phyloP scores from a whole-genome alignment of 139 green algal genomes.

The Coelastrella sp. region DNA sequence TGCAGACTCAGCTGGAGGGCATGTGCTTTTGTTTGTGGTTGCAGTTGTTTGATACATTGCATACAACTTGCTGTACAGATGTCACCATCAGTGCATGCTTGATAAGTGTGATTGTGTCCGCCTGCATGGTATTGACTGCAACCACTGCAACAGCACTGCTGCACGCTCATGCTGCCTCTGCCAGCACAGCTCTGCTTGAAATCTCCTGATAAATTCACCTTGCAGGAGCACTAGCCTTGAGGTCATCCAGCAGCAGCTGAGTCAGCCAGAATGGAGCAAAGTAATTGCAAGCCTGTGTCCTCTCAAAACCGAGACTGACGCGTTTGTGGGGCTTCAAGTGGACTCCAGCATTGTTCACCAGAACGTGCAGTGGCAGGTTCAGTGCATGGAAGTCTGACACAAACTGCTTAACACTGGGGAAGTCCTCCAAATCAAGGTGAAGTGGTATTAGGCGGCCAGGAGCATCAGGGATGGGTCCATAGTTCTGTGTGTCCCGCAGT shows the following conservation, averaged over 20 bases:
- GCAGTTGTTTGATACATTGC: too few relatives aligned
- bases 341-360: slow-evolving; percentile 47
- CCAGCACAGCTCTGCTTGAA: too few relatives aligned
- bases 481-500: slow-evolving; percentile 5
- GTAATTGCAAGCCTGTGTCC: slow-evolving; percentile 33
- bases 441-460: background rate
- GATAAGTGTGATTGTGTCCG: too few relatives aligned
- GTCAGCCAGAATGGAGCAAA: slow-evolving; percentile 38
- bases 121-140: too few relatives aligned
- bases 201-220: background rate
- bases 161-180: too few relatives aligned
- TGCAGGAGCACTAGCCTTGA: slow-evolving; percentile 34
- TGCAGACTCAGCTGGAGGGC: too few relatives aligned
- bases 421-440: slow-evolving; percentile 39
- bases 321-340: slow-evolving; percentile 27
- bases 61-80: background rate
- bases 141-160: too few relatives aligned
- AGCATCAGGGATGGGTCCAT: background rate
- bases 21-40: too few relatives aligned
- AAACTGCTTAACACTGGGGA: slow-evolving; percentile 18
- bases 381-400: slow-evolving; percentile 15
- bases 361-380: slow-evolving; percentile 37
- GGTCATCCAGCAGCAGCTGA: slow-evolving; percentile 31
- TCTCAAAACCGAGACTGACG: slow-evolving; percentile 37
- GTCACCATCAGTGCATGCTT: too few relatives aligned